Evolutionary conservation across 2,329 filamentous ascomycete genomes (phyloP).

Genomic region (Xylariaceae sp.): DNA sequence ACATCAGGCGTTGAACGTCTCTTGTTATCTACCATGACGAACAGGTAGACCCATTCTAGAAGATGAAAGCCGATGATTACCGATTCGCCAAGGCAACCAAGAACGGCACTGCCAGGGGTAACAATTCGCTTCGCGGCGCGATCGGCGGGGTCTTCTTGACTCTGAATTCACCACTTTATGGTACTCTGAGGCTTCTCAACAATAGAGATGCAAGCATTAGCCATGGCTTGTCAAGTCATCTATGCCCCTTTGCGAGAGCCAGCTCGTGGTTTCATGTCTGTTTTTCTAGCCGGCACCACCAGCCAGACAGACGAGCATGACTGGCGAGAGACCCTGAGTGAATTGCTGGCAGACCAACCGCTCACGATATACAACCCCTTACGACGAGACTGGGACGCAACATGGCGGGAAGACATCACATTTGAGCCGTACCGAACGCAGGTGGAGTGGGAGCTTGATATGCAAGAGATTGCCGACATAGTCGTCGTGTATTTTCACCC

Average conservation of each 20-base stretch:
- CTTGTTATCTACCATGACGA: background rate
- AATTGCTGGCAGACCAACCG: constrained; percentile 38
- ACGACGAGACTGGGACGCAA: constrained; percentile 51
- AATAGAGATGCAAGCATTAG: background rate
- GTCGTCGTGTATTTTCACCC: constrained; percentile 54
- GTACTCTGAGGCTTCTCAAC: background rate
- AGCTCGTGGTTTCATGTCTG: constrained; percentile 25
- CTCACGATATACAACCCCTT: constrained; percentile 55
- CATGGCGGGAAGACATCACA: constrained; percentile 45
- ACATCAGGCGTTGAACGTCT: background rate
- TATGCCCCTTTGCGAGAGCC: constrained; percentile 27
- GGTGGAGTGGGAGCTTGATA: constrained; percentile 54
- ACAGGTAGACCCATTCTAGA: background rate
- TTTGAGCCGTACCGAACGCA: constrained; percentile 48
- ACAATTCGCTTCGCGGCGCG: background rate
- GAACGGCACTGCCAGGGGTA: background rate
- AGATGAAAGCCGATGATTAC: background rate
- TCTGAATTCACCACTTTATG: background rate
- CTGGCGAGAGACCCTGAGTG: constrained; percentile 47
- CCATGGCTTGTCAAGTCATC: constrained; percentile 27
- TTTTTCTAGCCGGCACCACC: constrained; percentile 58
- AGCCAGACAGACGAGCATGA: constrained; percentile 37
- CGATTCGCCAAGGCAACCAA: background rate
- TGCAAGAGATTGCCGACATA: constrained; percentile 47
- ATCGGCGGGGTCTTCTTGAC: background rate